Base-by-base conservation (phyloP, 257 asterid species). In the Penstemon barbatus region DNA sequence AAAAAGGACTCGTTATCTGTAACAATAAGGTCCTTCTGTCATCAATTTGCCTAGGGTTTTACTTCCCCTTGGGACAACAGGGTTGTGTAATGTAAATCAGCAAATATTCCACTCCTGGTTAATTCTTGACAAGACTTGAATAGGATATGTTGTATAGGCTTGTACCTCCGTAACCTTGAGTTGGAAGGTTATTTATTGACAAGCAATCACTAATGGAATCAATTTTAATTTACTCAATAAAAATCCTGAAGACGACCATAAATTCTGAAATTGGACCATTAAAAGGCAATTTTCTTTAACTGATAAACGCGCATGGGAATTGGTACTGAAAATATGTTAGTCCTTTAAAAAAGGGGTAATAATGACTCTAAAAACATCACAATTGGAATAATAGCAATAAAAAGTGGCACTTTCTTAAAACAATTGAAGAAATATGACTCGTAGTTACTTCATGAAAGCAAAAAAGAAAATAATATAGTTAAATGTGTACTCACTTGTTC, bases 401-500 rank as follows among this genome's bases (percentile, higher is more conserved):
- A 7, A 43, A 72, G 33, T 25, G 33, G 33, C 33, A 25, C 33
- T 25, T 25, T 25, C 33, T 25, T 25, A 25, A 25, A 25, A 25
- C 33, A 25, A 37, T 62, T 11, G n/a, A 56, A 65, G 63, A 73
- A 65, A 19, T 61, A 45, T 8, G 53, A 10, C 48, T 48, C n/a
- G 73, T 25, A 68, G 37, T 48, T 41, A 63, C 64, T 38, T 55
- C 70, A 64, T 50, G 18, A 38, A 25, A 60, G 48, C 44, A 74
- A 67, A 25, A 25, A 25, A 65, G 69, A 44, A 71, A 72, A 77
- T 41, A 50, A 66, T 18, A 71, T 25, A 62, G 33, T 50, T 52
- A 19, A 65, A 39, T 15, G 48, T 13, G 57, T 53, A 86, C 97
- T 75, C 76, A 93, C 99, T 86, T 87, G 92, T 92, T 90, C 84